A percentile compares a stretch with the other conserved stretches of the same genome.
Conservation (phyloP, 306 rosid species). For the Cotoneaster glaucophyllus region DNA sequence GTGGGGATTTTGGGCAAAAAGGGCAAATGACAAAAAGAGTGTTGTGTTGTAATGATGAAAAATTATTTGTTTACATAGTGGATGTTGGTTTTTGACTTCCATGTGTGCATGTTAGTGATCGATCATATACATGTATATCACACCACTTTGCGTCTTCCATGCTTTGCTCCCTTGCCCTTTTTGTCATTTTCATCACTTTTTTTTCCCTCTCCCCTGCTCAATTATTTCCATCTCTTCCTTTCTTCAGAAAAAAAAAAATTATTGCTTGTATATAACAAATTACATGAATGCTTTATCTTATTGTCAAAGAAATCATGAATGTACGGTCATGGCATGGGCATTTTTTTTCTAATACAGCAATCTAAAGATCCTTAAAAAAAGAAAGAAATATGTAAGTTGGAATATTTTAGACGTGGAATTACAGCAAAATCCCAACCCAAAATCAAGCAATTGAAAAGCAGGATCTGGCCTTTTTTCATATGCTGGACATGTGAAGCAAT, state of each 20-base stretch:
- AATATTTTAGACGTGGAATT: not conserved
- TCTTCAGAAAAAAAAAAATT: not conserved
- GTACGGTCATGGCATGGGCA: slow-evolving; percentile 25
- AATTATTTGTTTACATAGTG: slow-evolving; percentile 52
- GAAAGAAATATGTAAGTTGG: not conserved
- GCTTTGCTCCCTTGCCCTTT: slow-evolving; percentile 34
- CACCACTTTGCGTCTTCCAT: slow-evolving; percentile 29
- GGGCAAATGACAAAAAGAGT: slow-evolving; percentile 48
- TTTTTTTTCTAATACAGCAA: no score
- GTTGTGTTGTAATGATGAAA: slow-evolving; percentile 48
- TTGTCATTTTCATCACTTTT: slow-evolving; percentile 34
- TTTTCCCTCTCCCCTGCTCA: not conserved
- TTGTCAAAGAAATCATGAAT: slow-evolving; percentile 29
- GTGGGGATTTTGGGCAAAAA: slow-evolving; percentile 4
- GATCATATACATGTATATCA: not conserved
- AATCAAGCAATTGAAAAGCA: not conserved
- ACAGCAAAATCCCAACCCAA: not conserved
- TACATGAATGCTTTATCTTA: slow-evolving; percentile 10
- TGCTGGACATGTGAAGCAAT: slow-evolving; percentile 38
- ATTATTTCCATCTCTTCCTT: not conserved
- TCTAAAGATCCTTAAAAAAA: no score
- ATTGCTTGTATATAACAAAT: slow-evolving; percentile 1
- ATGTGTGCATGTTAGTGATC: not conserved
- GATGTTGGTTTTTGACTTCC: slow-evolving; percentile 48
- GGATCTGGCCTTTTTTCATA: slow-evolving; percentile 27